A percentile compares a stretch with the other conserved stretches of the same genome.
Conservation (phyloP, 2,329 filamentous ascomycete genomes). For the Ilyonectria destructans region DNA sequence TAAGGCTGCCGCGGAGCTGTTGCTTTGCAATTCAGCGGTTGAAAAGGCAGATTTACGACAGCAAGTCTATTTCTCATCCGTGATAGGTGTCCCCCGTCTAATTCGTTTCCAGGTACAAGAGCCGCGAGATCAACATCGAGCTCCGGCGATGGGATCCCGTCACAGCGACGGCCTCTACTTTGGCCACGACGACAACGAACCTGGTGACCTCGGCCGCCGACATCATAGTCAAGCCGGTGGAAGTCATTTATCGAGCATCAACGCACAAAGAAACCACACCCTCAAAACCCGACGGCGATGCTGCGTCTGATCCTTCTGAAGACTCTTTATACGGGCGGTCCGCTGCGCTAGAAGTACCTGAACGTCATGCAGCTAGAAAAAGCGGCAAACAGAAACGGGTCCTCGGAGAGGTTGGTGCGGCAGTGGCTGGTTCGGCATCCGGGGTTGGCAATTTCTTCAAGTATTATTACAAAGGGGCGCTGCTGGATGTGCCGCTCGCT, state of each 20-base stretch:
- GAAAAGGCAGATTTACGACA: too few species aligned
- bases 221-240: slow-evolving; percentile 16
- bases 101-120: slow-evolving; percentile 19
- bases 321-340: too few species aligned
- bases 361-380: too few species aligned
- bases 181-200: slow-evolving; percentile 1
- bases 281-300: too few species aligned
- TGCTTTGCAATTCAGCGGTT: too few species aligned
- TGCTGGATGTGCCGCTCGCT: slow-evolving; percentile 32
- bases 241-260: too few species aligned
- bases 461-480: slow-evolving; percentile 25
- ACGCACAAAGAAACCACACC: too few species aligned
- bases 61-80: too few species aligned
- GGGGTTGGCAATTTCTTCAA: slow-evolving; percentile 34
- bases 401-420: neutral
- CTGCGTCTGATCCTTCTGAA: too few species aligned
- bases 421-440: slow-evolving; percentile 8
- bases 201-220: slow-evolving; percentile 22
- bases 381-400: neutral
- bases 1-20: too few species aligned
- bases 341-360: too few species aligned
- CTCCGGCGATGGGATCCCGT: slow-evolving; percentile 41
- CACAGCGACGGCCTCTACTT: slow-evolving; percentile 19
- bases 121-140: slow-evolving; percentile 13
- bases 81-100: too few species aligned